These are phyloP conservation scores for Talaromyces sp. DNA, from an alignment of 2,329 filamentous ascomycete species.

Conservation along the genomic window DNA sequence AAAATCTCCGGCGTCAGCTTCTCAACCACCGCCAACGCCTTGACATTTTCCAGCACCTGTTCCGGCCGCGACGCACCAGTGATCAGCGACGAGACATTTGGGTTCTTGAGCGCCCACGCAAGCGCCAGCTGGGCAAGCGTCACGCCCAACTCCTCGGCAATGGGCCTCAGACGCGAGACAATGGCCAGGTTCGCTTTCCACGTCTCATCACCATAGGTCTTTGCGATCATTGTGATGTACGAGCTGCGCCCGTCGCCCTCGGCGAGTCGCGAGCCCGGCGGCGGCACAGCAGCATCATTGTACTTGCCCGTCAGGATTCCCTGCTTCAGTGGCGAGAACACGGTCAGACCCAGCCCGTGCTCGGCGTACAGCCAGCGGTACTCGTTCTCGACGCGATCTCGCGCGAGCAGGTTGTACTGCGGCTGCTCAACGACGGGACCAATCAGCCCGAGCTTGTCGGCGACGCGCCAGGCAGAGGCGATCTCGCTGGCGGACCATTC, in stretches of 20 bases:
- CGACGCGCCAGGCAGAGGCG: conserved; percentile 56
- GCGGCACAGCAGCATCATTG: conserved; percentile 47
- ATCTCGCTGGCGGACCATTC: conserved; percentile 65
- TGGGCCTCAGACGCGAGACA: conserved; percentile 42
- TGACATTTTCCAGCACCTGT: conserved; percentile 42
- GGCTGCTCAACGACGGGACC: conserved; percentile 64
- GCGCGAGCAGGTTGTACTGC: conserved; percentile 59
- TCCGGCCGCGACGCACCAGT: conserved; percentile 40
- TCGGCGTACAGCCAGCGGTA: conserved; percentile 57
- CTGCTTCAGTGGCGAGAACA: conserved; percentile 56
- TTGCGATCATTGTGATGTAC: conserved; percentile 47
- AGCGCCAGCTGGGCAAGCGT: conserved; percentile 54
- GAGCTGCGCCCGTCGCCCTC: conserved; percentile 52
- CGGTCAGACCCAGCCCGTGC: conserved; percentile 56
- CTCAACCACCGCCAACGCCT: conserved; percentile 8
- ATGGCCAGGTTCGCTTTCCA: conserved; percentile 16
- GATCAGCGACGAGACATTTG: conserved; percentile 45
- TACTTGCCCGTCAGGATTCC: conserved; percentile 65
- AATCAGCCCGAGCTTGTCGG: conserved; percentile 56
- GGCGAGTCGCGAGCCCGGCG: conserved; percentile 54
- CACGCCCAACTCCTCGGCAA: conserved; percentile 61
- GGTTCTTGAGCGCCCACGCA: conserved; percentile 56
- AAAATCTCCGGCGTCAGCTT: conserved; percentile 14
- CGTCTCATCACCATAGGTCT: conserved; percentile 40
- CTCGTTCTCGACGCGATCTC: conserved; percentile 60